Base-by-base conservation (phyloP, 768 basidiomycete species). In the Hygrophoropsis aurantiaca region DNA sequence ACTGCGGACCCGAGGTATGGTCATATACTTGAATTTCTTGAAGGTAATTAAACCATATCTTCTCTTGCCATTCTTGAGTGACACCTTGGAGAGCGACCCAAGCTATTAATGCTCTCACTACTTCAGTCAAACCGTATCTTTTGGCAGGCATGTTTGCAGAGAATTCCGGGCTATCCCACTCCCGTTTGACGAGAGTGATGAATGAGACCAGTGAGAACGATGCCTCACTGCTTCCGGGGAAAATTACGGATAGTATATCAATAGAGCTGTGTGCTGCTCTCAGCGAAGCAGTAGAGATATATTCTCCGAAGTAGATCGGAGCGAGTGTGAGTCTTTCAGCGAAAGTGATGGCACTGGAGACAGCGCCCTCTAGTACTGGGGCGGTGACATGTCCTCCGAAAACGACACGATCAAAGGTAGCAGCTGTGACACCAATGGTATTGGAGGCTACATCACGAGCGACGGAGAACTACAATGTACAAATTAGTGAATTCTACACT, bases 71-170 rank as follows among this genome's bases (percentile, higher is more conserved):
- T 55, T 88, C 82, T 57, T 84, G 81, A 1, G 90, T 93, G 35
- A 89, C 82, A 26, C 85, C 83, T 57, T 92, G 90, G 34, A 93
- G 68, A 1, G 87, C 80, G 5, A 84, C 84, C 87, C 89, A 92
- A 1, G 82, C 87, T 6, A 88, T 76, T 18, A 93, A 75, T 0
- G 86, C 88, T 46, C 79, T 74, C 16, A 80, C 80, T 11, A 89
- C 75, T 48, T 87, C 79, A 1, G 78, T 78, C 34, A 89, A 69
- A 7, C 84, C 79, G 53, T 80, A 86, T 35, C 75, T 75, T 50
- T 75, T 79, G 55, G 73, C 74, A 1, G 87, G 86, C 19, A 81
- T 71, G 18, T 71, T 70, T 11, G 77, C 74, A 21, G 76, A 77
- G 11, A 71, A 68, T 6, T 66, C 72, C 37, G 80, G 78, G 32